Conservation (phyloP, 2,329 filamentous ascomycete genomes). For the Talaromyces amestolkiae region DNA sequence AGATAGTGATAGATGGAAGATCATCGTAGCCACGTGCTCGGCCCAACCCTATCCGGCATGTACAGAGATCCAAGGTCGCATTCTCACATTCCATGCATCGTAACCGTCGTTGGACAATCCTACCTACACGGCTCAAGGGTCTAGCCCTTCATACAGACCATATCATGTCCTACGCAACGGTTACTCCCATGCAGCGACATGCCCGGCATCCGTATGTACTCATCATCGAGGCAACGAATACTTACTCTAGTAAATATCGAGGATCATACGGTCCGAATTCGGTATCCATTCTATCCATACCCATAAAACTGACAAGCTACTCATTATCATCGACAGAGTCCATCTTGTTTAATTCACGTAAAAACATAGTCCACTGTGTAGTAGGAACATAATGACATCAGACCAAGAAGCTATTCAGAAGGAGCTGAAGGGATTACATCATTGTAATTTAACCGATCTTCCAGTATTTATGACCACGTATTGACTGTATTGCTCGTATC, state of each 20-base stretch:
- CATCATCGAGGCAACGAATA: not conserved
- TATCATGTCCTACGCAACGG: not conserved
- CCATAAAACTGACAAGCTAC: not conserved
- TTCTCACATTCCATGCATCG: conserved; percentile 4
- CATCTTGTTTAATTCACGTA: not conserved
- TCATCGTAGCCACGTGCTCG: not conserved
- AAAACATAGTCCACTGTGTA: not conserved
- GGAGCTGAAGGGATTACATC: too few relatives aligned
- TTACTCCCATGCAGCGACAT: not conserved
- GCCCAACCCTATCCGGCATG: conserved; percentile 1
- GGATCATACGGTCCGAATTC: not conserved
- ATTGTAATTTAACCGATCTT: too few relatives aligned
- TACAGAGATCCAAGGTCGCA: not conserved
- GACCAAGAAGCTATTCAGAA: not conserved
- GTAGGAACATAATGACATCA: not conserved
- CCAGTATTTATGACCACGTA: not conserved
- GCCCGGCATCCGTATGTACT: not conserved
- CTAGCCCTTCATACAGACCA: not conserved
- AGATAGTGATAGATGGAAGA: too few relatives aligned
- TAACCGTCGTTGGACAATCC: not conserved
- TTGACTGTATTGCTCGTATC: not conserved
- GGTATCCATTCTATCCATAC: not conserved
- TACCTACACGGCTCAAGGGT: not conserved
- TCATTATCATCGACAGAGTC: not conserved
- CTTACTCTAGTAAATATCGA: not conserved